phyloP scores from a whole-genome alignment of 305 asterid genomes.

The Rubia peregrina region DNA sequence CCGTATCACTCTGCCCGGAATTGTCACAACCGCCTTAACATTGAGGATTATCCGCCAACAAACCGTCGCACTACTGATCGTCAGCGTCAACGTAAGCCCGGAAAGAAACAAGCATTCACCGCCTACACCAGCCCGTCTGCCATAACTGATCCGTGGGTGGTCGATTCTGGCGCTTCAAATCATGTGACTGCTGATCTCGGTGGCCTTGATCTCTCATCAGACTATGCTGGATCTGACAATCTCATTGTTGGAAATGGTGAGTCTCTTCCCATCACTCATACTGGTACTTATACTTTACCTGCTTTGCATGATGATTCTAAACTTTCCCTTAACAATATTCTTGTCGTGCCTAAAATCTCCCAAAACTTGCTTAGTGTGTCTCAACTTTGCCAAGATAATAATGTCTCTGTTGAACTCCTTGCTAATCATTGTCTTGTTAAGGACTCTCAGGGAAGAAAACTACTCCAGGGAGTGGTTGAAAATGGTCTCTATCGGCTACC shows the following conservation, averaged over 20 bases:
- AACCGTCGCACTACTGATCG: neutral
- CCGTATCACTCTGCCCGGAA: neutral
- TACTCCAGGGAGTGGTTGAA: neutral
- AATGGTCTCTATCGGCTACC: neutral
- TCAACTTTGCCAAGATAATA: neutral
- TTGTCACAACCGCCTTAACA: neutral
- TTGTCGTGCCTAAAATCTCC: neutral
- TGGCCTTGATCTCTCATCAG: neutral
- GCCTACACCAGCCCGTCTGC: neutral
- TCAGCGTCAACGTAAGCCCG: neutral
- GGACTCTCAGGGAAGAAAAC: no score
- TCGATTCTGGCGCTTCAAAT: neutral
- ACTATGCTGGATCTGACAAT: neutral
- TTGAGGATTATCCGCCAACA: neutral
- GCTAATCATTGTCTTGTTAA: no score
- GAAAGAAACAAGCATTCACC: neutral
- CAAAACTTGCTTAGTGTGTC: neutral
- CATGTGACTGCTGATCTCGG: neutral
- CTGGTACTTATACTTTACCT: neutral
- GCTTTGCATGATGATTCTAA: neutral
- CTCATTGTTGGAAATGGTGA: neutral
- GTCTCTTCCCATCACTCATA: neutral
- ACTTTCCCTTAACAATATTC: neutral
- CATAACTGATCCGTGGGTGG: neutral
- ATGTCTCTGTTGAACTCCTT: no score